Conservation (phyloP, 192 early-diverging fungal species). For the Podochytrium sp. region DNA sequence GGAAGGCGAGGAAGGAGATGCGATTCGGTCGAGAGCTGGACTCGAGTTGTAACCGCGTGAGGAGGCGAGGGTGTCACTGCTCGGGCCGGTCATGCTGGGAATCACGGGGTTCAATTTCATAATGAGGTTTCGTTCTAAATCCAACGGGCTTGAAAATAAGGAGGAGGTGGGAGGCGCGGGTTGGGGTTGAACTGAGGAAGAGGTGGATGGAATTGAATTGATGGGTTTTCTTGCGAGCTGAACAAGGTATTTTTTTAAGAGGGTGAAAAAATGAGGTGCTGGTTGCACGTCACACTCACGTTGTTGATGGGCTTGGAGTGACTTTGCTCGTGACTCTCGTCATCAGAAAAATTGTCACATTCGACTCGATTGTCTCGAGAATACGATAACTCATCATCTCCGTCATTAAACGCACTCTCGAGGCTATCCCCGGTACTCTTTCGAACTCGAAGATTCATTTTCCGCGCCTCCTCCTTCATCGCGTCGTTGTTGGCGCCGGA, state of each 20-base stretch:
- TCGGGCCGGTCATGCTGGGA: not conserved
- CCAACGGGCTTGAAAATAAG: not conserved
- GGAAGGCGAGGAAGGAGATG: not conserved
- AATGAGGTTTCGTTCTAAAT: not conserved
- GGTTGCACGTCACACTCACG: not conserved
- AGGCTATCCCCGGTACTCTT: not conserved
- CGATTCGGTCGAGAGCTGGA: conserved; percentile 4
- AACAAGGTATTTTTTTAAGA: not conserved
- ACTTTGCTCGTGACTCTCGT: not conserved
- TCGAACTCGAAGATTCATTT: too few relatives aligned
- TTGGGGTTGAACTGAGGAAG: not conserved
- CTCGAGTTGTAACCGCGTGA: not conserved
- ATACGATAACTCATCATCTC: conserved; percentile 17
- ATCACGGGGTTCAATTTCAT: conserved; percentile 4
- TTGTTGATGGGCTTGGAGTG: not conserved
- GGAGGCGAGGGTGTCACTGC: not conserved
- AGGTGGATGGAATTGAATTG: not conserved
- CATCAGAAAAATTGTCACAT: not conserved
- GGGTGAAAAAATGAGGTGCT: not conserved
- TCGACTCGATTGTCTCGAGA: not conserved
- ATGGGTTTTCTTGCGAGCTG: conserved; percentile 4
- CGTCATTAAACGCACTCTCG: conserved; percentile 14
- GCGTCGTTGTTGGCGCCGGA: too few relatives aligned
- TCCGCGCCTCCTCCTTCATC: too few relatives aligned
- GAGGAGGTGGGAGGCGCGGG: not conserved